Conservation (phyloP, 805 yeast species). For the Kodamaea restingae region DNA sequence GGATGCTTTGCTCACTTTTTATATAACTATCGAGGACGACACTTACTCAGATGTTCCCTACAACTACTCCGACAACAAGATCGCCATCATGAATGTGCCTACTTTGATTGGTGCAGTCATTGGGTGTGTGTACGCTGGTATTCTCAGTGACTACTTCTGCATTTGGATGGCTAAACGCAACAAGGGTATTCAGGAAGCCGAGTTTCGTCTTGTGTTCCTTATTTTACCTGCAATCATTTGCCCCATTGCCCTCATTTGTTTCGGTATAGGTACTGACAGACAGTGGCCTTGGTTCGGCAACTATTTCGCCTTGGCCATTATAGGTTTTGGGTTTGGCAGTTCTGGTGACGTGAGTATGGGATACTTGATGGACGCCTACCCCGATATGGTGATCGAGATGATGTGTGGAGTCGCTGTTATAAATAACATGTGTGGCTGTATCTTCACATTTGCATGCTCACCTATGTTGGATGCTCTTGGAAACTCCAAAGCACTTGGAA, state of each 20-base stretch:
- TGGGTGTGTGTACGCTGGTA: slow-evolving; percentile 65
- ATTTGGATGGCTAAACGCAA: slow-evolving; percentile 57
- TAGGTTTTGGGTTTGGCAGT: slow-evolving; percentile 68
- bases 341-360: slow-evolving; percentile 69
- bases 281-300: slow-evolving; percentile 51
- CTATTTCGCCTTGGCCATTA: slow-evolving; percentile 58
- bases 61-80: slow-evolving; percentile 60
- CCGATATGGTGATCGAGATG: slow-evolving; percentile 66
- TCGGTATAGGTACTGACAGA: slow-evolving; percentile 62
- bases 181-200: slow-evolving; percentile 62
- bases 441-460: slow-evolving; percentile 64
- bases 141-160: slow-evolving; percentile 56
- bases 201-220: slow-evolving; percentile 56
- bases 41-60: slow-evolving; percentile 63
- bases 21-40: slow-evolving; percentile 69
- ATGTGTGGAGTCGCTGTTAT: slow-evolving; percentile 67
- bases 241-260: slow-evolving; percentile 59
- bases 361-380: slow-evolving; percentile 63
- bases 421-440: slow-evolving; percentile 60
- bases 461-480: slow-evolving; percentile 57
- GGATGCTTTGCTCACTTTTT: slow-evolving; percentile 71
- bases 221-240: slow-evolving; percentile 53
- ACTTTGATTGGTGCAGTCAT: slow-evolving; percentile 61
- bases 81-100: slow-evolving; percentile 74
- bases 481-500: slow-evolving; percentile 54